These are phyloP conservation scores for Rachicladosporium sp. DNA, from an alignment of 2,329 filamentous ascomycete genomes.

Conservation along the genomic window DNA sequence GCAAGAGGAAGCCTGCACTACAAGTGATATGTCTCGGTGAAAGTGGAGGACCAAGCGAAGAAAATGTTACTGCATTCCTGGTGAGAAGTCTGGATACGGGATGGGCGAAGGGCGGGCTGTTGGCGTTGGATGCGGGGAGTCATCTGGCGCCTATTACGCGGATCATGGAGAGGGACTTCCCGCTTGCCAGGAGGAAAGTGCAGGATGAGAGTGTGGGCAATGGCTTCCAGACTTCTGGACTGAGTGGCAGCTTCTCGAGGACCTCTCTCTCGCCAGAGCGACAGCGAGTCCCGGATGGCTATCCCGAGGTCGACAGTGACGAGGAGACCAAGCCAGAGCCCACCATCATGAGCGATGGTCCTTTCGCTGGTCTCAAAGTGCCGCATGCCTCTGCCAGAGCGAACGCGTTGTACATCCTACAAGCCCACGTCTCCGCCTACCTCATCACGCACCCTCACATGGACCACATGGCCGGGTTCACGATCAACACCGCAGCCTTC, in stretches of 20 bases:
- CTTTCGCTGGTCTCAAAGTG: constrained; percentile 68
- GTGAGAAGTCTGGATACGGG: constrained; percentile 67
- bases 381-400: constrained; percentile 54
- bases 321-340: constrained; percentile 23
- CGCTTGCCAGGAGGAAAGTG: constrained; percentile 23
- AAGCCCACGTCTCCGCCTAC: constrained; percentile 71
- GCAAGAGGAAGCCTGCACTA: constrained; percentile 22
- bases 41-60: constrained; percentile 79
- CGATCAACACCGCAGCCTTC: constrained; percentile 83
- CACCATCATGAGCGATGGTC: constrained; percentile 48
- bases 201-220: constrained; percentile 3
- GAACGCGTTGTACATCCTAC: constrained; percentile 71
- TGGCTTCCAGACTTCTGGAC: constrained; percentile 3
- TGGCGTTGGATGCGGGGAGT: constrained; percentile 90
- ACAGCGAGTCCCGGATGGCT: not conserved
- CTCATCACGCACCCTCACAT: constrained; percentile 96
- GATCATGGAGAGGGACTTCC: constrained; percentile 52
- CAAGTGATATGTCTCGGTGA: constrained; percentile 52
- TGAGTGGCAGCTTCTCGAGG: constrained; percentile 5
- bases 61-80: constrained; percentile 79
- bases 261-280: constrained; percentile 3
- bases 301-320: constrained; percentile 1
- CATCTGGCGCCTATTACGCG: constrained; percentile 75
- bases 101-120: constrained; percentile 70
- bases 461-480: constrained; percentile 83